Conservation (phyloP, 768 basidiomycete genomes). For the Amanita inopinata region DNA sequence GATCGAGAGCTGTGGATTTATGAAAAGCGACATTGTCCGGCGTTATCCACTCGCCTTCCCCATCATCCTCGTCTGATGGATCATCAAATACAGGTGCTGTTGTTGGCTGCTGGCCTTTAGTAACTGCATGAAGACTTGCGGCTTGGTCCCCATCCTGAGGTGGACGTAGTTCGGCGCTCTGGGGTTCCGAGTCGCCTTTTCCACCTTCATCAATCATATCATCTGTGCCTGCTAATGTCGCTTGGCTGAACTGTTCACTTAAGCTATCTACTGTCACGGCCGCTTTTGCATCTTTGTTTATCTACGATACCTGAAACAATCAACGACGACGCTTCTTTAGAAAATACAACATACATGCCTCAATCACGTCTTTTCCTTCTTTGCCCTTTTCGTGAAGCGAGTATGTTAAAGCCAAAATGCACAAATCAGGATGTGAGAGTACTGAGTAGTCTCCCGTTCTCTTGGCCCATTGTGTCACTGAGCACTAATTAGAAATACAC, state of each 20-base stretch:
- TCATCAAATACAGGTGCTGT: conserved; percentile 53
- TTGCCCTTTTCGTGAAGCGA: conserved; percentile 54
- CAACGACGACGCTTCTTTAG: background rate
- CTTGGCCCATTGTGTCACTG: conserved; percentile 88
- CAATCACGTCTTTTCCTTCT: conserved; percentile 16
- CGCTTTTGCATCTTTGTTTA: conserved; percentile 7
- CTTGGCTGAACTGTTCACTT: background rate
- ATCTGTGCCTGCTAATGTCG: background rate
- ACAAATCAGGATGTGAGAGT: conserved; percentile 84
- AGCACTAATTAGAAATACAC: background rate
- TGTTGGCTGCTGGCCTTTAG: conserved; percentile 6
- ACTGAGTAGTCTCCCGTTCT: conserved; percentile 95
- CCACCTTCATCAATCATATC: background rate
- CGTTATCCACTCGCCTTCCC: conserved; percentile 96
- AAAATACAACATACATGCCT: conserved; percentile 15
- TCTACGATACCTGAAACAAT: conserved; percentile 8
- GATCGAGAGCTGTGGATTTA: conserved; percentile 79
- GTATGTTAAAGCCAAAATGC: conserved; percentile 83
- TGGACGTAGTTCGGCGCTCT: conserved; percentile 36
- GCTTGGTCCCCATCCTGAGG: conserved; percentile 17
- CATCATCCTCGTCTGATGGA: conserved; percentile 70
- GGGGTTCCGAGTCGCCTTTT: conserved; percentile 24
- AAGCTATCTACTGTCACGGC: conserved; percentile 2
- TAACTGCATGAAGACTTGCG: conserved; percentile 14
- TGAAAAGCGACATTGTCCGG: conserved; percentile 76